A percentile compares a stretch with the other conserved stretches of the same genome.
Conservation (phyloP, 345 rosid species). For the Bruguiera parviflora region DNA sequence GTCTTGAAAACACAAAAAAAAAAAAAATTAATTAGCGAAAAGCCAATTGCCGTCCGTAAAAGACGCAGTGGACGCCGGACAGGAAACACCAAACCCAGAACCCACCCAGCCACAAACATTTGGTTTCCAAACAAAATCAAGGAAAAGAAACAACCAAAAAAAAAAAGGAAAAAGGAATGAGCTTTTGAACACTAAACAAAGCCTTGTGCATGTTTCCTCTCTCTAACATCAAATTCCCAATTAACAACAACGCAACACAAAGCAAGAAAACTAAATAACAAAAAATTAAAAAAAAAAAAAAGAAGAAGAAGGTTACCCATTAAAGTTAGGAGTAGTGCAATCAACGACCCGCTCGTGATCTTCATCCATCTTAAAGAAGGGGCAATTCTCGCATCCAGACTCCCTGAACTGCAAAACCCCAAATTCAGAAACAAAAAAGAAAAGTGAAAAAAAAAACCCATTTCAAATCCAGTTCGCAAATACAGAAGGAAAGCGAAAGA, state of each 20-base stretch:
- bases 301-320: constrained; percentile 47
- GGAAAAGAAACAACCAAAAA: too few relatives aligned
- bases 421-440: constrained; percentile 1
- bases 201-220: too few relatives aligned
- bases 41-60: too few relatives aligned
- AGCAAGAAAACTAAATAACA: background rate
- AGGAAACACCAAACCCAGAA: too few relatives aligned
- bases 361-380: constrained; percentile 85
- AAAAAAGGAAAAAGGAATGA: too few relatives aligned
- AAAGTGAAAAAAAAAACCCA: background rate
- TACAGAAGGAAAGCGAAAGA: background rate
- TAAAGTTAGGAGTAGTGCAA: constrained; percentile 82
- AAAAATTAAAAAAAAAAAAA: background rate
- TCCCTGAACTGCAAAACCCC: constrained; percentile 49
- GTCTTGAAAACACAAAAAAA: too few relatives aligned
- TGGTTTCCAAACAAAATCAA: too few relatives aligned
- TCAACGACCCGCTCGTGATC: constrained; percentile 80
- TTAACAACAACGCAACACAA: background rate
- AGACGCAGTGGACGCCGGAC: too few relatives aligned
- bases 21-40: too few relatives aligned
- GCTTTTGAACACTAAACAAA: too few relatives aligned
- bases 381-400: constrained; percentile 83
- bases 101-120: too few relatives aligned
- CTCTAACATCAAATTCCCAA: background rate
- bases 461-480: background rate